These are phyloP conservation scores for Heterobasidion parviporum DNA, from an alignment of 1,284 basidiomycete species.

Conservation along the genomic window DNA sequence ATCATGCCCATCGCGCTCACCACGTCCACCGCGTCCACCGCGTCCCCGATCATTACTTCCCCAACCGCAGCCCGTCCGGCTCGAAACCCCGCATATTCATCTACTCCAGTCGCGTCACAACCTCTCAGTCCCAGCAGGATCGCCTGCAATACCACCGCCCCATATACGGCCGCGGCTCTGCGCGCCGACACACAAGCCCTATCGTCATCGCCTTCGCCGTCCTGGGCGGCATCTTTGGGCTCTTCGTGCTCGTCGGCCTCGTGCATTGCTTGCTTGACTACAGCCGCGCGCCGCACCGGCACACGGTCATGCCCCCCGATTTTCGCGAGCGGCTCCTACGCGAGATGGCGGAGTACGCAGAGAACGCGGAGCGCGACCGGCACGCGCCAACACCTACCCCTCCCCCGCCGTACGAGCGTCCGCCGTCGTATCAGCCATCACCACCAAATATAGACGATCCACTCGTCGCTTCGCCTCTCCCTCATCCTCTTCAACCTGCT, in stretches of 20 bases:
- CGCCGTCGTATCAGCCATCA: not conserved
- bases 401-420: constrained; percentile 1
- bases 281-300: constrained; percentile 33
- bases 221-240: constrained; percentile 32
- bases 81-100: not conserved
- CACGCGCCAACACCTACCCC: not conserved
- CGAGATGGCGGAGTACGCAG: constrained; percentile 28
- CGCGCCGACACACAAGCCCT: constrained; percentile 7
- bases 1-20: not conserved
- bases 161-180: constrained; percentile 13
- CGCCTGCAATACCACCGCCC: constrained; percentile 1
- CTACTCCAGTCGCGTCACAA: not conserved
- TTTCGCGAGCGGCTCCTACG: constrained; percentile 38
- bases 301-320: constrained; percentile 29
- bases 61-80: not conserved
- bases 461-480: no score
- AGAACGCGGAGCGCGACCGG: constrained; percentile 1
- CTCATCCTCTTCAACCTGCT: no score
- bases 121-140: constrained; percentile 8
- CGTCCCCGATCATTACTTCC: not conserved
- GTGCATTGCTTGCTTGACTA: constrained; percentile 35
- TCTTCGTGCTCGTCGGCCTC: constrained; percentile 26
- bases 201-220: constrained; percentile 37
- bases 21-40: not conserved
- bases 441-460: no score